Evolutionary conservation across 2,329 filamentous ascomycete species (phyloP).

Genomic region (Scedosporium dehoogii): DNA sequence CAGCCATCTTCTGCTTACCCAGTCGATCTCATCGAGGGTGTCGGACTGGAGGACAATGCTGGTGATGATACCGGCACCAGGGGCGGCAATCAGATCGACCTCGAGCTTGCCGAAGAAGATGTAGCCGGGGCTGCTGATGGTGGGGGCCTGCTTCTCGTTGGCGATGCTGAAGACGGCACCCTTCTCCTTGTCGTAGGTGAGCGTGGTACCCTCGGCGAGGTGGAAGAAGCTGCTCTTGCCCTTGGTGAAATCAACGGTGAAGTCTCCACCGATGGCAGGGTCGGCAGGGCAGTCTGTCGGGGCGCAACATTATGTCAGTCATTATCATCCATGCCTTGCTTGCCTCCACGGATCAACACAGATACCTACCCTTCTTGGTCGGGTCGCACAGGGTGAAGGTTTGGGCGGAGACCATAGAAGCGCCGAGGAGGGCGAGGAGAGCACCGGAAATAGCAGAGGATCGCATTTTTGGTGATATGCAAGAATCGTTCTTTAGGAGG

Average conservation of each 20-base stretch:
- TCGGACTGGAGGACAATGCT: conserved; percentile 84
- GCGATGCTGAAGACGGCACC: conserved; percentile 58
- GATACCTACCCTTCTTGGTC: conserved; percentile 34
- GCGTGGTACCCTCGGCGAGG: conserved; percentile 32
- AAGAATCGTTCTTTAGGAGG: background rate
- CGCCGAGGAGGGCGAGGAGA: conserved; percentile 32
- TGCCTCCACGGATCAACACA: background rate
- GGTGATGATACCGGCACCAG: conserved; percentile 80
- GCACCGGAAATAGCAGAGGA: conserved; percentile 35
- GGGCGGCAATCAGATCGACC: conserved; percentile 65
- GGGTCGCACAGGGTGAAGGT: conserved; percentile 48
- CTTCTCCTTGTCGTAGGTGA: conserved; percentile 33
- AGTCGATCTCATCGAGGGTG: conserved; percentile 86
- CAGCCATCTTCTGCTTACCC: conserved; percentile 56
- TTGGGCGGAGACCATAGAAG: conserved; percentile 38
- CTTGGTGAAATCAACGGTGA: conserved; percentile 65
- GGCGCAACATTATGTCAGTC: background rate
- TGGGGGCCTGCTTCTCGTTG: conserved; percentile 54
- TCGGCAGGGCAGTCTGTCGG: conserved; percentile 56
- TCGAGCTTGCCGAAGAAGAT: conserved; percentile 94
- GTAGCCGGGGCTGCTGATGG: conserved; percentile 72
- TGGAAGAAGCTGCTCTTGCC: conserved; percentile 51
- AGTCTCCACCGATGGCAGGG: conserved; percentile 59
- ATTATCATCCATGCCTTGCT: background rate
- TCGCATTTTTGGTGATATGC: conserved; percentile 10